Base-by-base conservation (phyloP, 192 early-diverging fungal genomes). In the Chytriomyces confervae region DNA sequence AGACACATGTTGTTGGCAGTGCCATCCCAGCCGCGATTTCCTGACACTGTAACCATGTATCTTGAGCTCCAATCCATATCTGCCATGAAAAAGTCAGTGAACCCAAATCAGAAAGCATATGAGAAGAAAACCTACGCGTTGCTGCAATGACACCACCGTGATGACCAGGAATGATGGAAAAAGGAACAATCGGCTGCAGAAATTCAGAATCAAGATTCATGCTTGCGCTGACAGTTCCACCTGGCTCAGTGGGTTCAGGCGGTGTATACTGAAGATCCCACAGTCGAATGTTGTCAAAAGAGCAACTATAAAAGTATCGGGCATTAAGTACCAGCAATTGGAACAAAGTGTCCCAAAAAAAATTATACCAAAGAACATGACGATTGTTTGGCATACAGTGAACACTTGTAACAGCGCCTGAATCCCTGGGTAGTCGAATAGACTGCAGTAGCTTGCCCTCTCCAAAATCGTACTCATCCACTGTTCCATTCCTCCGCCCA, bases 21-120 rank as follows among this genome's bases (percentile, higher is more conserved):
- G 51, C 96, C 96, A 50, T 98, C 97, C 97, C 97, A 99, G n/a
- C 97, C 98, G 27, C 96, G 85, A 81, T 91, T 95, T 18, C 98
- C 98, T 0, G 95, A 94, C 1, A 94, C 91, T 6, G 92, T 97
- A 27, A 99, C 87, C 94, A 99, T 90, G 62, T 91, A 97, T 29
- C 87, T 85, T 61, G 90, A 90, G 5, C 86, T 82, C 23, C 86
- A 84, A 81, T 97, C 95, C 60, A 96, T 80, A 20, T 91, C 91
- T 94, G 78, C 5, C 13, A 27, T 47, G 11, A 23, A 23, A 48
- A 49, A 7, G 64, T 65, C 23, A 36, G 29, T 50, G 20, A 24
- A 20, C 6, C 9, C 10, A 24, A 77, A 44, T n/a, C 46, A 66
- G 29, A 66, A 6, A 43, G 61, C 61, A 43, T 8, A 23, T 1